Conservation (phyloP, 495 filamentous ascomycete species). For the Xylaria curta region DNA sequence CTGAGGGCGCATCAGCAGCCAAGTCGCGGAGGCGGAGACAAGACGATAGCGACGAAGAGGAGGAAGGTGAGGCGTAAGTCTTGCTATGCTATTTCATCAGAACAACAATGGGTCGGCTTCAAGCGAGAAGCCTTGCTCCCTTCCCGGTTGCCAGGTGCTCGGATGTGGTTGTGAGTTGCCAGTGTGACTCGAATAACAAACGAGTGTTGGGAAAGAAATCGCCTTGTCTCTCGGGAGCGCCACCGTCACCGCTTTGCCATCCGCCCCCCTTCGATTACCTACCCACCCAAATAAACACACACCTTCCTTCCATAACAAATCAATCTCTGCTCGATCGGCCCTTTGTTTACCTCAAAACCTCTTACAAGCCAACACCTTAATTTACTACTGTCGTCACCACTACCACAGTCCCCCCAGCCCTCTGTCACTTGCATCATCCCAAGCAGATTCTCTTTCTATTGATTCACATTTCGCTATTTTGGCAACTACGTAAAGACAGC, state of each 20-base stretch:
- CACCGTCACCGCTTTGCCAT: background rate
- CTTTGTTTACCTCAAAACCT: constrained; percentile 7
- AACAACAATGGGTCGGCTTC: background rate
- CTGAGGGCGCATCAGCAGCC: constrained; percentile 52
- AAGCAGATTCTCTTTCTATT: background rate
- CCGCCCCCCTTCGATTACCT: background rate
- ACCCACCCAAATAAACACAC: background rate
- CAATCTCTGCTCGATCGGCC: background rate
- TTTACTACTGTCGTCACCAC: no score
- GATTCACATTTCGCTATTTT: background rate
- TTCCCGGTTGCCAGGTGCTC: background rate
- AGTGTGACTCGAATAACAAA: background rate
- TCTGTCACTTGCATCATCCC: background rate
- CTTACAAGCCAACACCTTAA: background rate
- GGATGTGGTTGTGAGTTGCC: background rate
- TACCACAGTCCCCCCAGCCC: background rate
- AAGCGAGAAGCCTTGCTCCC: background rate
- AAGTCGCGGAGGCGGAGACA: constrained; percentile 49
- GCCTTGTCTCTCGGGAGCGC: background rate
- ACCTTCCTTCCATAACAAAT: background rate
- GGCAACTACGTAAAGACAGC: background rate
- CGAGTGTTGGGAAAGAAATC: background rate
- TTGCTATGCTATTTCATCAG: background rate
- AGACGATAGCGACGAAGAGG: constrained; percentile 70
- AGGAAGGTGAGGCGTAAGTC: constrained; percentile 88